Evolutionary conservation across 495 filamentous ascomycete genomes (phyloP).

Genomic region (Penicillium bovifimosum): DNA sequence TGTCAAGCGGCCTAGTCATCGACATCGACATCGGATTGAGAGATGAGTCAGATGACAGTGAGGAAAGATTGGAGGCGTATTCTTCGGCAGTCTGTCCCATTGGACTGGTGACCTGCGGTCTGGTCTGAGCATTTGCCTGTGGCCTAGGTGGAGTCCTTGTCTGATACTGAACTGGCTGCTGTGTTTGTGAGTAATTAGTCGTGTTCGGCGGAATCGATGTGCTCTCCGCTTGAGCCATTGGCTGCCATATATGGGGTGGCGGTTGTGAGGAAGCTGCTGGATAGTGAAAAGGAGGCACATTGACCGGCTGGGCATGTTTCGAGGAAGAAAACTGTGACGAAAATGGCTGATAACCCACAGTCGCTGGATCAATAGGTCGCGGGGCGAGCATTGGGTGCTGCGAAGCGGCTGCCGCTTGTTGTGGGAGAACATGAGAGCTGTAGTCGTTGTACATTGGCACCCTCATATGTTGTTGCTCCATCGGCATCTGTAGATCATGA

Average conservation of each 20-base stretch:
- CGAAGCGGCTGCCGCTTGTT: slow-evolving; percentile 27
- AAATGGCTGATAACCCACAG: slow-evolving; percentile 10
- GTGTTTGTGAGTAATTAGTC: slow-evolving; percentile 10
- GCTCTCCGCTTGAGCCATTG: background rate
- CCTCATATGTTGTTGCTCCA: slow-evolving; percentile 16
- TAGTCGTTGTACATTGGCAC: slow-evolving; percentile 20
- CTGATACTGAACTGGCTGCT: background rate
- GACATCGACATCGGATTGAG: background rate
- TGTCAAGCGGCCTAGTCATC: background rate
- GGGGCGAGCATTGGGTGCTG: slow-evolving; percentile 36
- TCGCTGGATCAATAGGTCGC: slow-evolving; percentile 15
- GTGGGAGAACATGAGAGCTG: slow-evolving; percentile 14
- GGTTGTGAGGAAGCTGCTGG: slow-evolving; percentile 11
- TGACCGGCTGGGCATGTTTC: background rate
- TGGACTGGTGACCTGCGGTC: slow-evolving; percentile 7
- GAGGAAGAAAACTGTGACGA: background rate
- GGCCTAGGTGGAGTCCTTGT: background rate
- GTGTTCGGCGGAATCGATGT: background rate
- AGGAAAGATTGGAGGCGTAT: slow-evolving; percentile 3
- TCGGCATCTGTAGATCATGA: slow-evolving; percentile 18
- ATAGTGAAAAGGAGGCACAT: slow-evolving; percentile 18
- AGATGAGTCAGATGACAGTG: background rate
- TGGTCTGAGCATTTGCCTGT: background rate
- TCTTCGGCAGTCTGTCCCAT: background rate
- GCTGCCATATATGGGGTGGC: slow-evolving; percentile 8